Evolutionary conservation across 441 rosid species (phyloP), one percentile per base, ranked within the genome.

Genomic region (Breynia disticha): DNA sequence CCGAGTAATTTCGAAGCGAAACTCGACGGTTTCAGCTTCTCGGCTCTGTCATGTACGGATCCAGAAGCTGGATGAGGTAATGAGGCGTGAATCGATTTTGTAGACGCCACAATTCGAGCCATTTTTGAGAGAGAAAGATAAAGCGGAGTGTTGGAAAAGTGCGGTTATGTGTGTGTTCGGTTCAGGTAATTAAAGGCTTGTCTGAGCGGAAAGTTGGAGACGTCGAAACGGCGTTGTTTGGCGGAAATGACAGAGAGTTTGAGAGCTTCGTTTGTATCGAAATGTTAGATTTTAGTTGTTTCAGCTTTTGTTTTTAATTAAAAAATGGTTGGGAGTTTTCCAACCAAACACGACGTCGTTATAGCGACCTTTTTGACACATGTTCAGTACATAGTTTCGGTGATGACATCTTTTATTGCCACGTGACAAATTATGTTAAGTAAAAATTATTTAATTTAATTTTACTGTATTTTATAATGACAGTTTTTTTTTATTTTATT

Each of bases 61-160:
- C 83, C 79, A 51, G 76, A 59, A 60, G 55, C 64, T 54, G 75
- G 72, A 50, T 63, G 39, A 21, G 66, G 18, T 62, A 78, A 45
- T 0, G 87, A 76, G 54, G 71, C 60, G 55, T 72, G 88, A 58
- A 82, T 78, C 59, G 86, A 78, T 69, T 85, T 67, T 5, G 85
- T 75, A 32, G 86, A 86, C 45, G 79, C 95, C 55, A 79, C 83
- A 3, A 24, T 24, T 64, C 82, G 94, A 66, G 94, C 83, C 98
- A 91, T 39, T 39, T 1, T 13, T 1, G 2, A 2, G 9, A 28
- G 53, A 19, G 52, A 20, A 50, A 17, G 52, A 42, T 58, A 47
- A 11, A 20, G 56, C 56, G 54, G 56, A 16, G 54, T 21, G 0
- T 5, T 45, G 54, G 56, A 46, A 22, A 15, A 24, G 50, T 39